A percentile compares a stretch with the other conserved stretches of the same genome.
Conservation (phyloP, 768 basidiomycete genomes). For the Phanerochaete carnosa region DNA sequence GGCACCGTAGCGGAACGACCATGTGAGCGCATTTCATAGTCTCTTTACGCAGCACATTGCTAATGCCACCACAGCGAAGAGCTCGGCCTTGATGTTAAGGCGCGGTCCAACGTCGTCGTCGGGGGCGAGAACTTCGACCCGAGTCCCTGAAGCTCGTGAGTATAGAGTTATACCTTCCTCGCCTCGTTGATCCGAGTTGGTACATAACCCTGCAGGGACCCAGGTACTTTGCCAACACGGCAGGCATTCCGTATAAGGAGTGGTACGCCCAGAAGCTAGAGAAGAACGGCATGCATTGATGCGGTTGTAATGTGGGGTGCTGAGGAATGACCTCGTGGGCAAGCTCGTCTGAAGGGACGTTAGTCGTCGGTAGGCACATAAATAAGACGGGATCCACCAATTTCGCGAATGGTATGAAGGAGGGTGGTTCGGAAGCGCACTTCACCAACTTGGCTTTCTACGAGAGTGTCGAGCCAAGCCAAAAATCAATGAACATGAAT, state of each 20-base stretch:
- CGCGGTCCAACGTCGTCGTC: constrained; percentile 36
- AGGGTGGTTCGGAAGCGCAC: constrained; percentile 63
- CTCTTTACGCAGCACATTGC: background rate
- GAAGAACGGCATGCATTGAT: constrained; percentile 60
- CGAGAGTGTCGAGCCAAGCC: background rate
- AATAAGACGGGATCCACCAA: constrained; percentile 45
- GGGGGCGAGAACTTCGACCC: constrained; percentile 49
- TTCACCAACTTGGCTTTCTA: constrained; percentile 58
- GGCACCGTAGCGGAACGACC: constrained; percentile 36
- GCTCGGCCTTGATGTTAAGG: constrained; percentile 40
- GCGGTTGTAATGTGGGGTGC: constrained; percentile 66
- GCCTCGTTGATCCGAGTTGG: background rate
- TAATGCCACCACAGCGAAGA: constrained; percentile 30
- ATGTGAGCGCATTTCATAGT: constrained; percentile 28
- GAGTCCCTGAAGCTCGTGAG: constrained; percentile 40
- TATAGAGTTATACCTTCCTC: background rate
- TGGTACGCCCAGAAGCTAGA: constrained; percentile 44
- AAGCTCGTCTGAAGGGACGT: constrained; percentile 47
- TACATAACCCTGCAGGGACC: constrained; percentile 41
- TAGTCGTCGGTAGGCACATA: background rate
- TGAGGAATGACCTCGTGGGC: constrained; percentile 73
- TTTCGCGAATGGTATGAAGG: constrained; percentile 65
- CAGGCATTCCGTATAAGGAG: constrained; percentile 33
- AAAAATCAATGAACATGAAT: background rate
- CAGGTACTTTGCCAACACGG: constrained; percentile 31